Base-by-base conservation (phyloP, 2,329 filamentous ascomycete species). In the Botrytis pseudocinerea region DNA sequence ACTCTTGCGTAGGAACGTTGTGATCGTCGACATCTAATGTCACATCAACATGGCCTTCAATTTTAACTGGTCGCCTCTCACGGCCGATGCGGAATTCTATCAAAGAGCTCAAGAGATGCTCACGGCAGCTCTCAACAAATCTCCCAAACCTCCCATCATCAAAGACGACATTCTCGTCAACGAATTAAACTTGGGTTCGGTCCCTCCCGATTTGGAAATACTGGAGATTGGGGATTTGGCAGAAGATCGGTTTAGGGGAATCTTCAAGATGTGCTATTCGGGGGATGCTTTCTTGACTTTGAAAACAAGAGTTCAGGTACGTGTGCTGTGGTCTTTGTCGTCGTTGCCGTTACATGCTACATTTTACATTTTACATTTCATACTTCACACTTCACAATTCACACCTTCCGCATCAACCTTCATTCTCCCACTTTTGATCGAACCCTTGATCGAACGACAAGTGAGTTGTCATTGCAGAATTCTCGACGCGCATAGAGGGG, bases 31-130 rank as follows among this genome's bases (percentile, higher is more conserved):
- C 72, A 59, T 76, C 78, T 79, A 77, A 80, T 81, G 80, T 74
- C 63, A 76, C 75, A 72, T 76, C 77, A 77, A 76, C 65, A 99
- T 99, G 96, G 96, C 96, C 79, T 99, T 99, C 92, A 98, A 98
- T 87, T 99, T 99, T 93, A 98, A 98, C 93, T 99, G 96, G 96
- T 97, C 94, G 89, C 96, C 96, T 81, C 88, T 99, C 77, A 96
- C 97, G 85, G 95, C 95, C 81, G 96, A 98, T 85, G 95, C 93
- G 80, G 89, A 91, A 79, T 96, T 96, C 83, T 95, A 95, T 84
- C 90, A 92, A 82, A 92, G 94, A 79, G 95, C 96, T 69, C 93
- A 95, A 82, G 95, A 98, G 82, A 92, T 98, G 83, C 88, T 99
- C 79, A 99, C 96, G 40, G 92, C 93, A 73, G 96, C 96, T 51